phyloP scores from a whole-genome alignment of 257 asterid genomes.

The Solanum gandarillasii region DNA sequence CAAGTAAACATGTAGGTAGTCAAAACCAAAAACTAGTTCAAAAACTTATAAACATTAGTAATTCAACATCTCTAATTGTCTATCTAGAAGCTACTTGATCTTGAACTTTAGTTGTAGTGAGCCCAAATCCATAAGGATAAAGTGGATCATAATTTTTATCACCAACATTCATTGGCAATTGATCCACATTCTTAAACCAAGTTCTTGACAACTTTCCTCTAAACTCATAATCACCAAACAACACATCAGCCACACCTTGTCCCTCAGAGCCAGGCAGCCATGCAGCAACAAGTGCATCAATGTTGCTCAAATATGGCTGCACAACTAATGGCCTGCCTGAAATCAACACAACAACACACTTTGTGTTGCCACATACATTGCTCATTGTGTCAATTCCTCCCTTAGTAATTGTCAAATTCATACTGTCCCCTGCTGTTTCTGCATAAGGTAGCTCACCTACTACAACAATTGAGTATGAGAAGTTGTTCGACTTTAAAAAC shows the following conservation, averaged over 20 bases:
- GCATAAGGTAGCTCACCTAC: conserved; percentile 51
- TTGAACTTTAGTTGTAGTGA: conserved; percentile 12
- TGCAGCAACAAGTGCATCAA: conserved; percentile 57
- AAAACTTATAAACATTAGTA: neutral
- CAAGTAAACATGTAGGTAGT: neutral
- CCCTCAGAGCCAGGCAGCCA: conserved; percentile 74
- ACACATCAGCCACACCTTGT: conserved; percentile 45
- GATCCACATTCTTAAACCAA: conserved; percentile 53
- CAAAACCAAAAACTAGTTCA: neutral
- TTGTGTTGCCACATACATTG: conserved; percentile 27
- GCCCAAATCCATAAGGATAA: conserved; percentile 49
- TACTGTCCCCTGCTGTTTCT: conserved; percentile 32
- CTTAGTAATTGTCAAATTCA: conserved; percentile 26
- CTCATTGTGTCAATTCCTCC: conserved; percentile 19
- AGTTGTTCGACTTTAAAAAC: conserved; percentile 17
- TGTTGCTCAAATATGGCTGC: conserved; percentile 21
- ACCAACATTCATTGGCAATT: conserved; percentile 51
- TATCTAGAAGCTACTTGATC: neutral
- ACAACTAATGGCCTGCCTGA: conserved; percentile 48
- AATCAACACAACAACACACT: conserved; percentile 44
- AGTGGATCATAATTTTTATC: conserved; percentile 51
- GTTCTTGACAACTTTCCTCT: conserved; percentile 43
- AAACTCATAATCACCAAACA: conserved; percentile 49
- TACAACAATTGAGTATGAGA: conserved; percentile 37
- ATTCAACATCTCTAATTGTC: neutral